Percentiles rank a stretch among this genome's conserved stretches.
Evolutionary conservation across 2,329 filamentous ascomycete species (phyloP).

Genomic region (Penicillium freii): DNA sequence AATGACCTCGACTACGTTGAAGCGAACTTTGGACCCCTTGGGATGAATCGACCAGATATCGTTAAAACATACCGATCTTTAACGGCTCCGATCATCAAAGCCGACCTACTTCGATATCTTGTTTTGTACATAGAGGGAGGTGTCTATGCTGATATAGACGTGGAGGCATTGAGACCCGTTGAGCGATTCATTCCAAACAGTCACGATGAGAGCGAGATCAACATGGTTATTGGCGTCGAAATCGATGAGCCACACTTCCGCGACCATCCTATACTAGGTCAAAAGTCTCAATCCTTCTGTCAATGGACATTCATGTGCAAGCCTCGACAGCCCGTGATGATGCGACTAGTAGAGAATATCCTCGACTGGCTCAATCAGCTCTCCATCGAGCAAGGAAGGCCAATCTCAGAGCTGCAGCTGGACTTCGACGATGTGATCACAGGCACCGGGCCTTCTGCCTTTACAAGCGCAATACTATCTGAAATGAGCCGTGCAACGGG

Average conservation of each 20-base stretch:
- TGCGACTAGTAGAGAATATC: slow-evolving; percentile 66
- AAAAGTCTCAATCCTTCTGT: slow-evolving; percentile 68
- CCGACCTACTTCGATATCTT: slow-evolving; percentile 64
- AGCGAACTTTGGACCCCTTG: slow-evolving; percentile 63
- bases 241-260: slow-evolving; percentile 67
- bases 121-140: slow-evolving; percentile 66
- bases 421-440: slow-evolving; percentile 72
- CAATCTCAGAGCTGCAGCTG: slow-evolving; percentile 61
- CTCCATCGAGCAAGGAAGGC: slow-evolving; percentile 57
- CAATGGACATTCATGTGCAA: slow-evolving; percentile 75
- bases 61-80: slow-evolving; percentile 60
- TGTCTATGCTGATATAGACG: slow-evolving; percentile 61
- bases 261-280: slow-evolving; percentile 63
- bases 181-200: slow-evolving; percentile 62
- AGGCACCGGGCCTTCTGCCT: slow-evolving; percentile 70
- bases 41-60: slow-evolving; percentile 66
- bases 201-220: slow-evolving; percentile 63
- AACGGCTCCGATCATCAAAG: slow-evolving; percentile 64
- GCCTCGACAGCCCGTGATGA: slow-evolving; percentile 65
- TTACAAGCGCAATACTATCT: slow-evolving; percentile 62
- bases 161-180: slow-evolving; percentile 55
- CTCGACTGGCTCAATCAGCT: slow-evolving; percentile 63
- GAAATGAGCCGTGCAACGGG: slow-evolving; percentile 58
- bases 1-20: slow-evolving; percentile 68
- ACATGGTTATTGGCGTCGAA: slow-evolving; percentile 69